These are phyloP conservation scores for Ophiocordyceps unilateralis DNA, from an alignment of 2,329 filamentous ascomycete genomes.

Conservation along the genomic window DNA sequence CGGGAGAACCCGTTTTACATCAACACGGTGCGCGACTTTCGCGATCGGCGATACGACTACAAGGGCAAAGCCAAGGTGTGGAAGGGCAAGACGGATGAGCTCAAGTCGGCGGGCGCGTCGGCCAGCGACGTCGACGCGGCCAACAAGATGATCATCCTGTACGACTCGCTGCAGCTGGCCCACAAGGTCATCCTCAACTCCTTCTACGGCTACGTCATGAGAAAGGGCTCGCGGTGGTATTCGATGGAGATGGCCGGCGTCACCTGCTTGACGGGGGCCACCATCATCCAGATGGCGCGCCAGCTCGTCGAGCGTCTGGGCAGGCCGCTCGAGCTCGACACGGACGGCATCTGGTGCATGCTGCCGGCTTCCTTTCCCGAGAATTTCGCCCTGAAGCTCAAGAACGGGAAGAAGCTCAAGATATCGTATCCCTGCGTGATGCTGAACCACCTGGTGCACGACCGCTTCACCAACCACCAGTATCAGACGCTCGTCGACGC, in stretches of 20 bases:
- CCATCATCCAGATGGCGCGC: slow-evolving; percentile 91
- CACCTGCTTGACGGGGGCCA: slow-evolving; percentile 88
- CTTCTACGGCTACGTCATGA: slow-evolving; percentile 98
- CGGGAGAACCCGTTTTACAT: slow-evolving; percentile 98
- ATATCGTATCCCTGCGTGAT: slow-evolving; percentile 98
- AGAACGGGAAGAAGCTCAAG: slow-evolving; percentile 89
- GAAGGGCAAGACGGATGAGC: slow-evolving; percentile 84
- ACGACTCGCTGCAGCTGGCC: slow-evolving; percentile 86
- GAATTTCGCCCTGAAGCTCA: slow-evolving; percentile 86
- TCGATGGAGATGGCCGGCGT: slow-evolving; percentile 99
- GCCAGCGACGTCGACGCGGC: slow-evolving; percentile 70
- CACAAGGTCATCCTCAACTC: slow-evolving; percentile 99
- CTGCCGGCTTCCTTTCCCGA: slow-evolving; percentile 90
- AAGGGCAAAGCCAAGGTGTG: slow-evolving; percentile 96
- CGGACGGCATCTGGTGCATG: slow-evolving; percentile 99
- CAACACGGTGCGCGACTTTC: slow-evolving; percentile 86
- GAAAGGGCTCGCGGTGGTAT: slow-evolving; percentile 97
- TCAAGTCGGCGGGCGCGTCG: slow-evolving; percentile 69
- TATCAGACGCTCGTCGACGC: slow-evolving; percentile 80
- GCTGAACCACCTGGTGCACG: slow-evolving; percentile 95
- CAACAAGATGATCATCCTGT: slow-evolving; percentile 97
- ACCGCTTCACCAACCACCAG: slow-evolving; percentile 88
- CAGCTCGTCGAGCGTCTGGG: slow-evolving; percentile 88
- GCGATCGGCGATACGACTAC: slow-evolving; percentile 95
- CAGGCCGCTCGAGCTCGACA: slow-evolving; percentile 83